Evolutionary conservation across 768 basidiomycete species (phyloP).

Genomic region (Tubosaeta brunneosetosa): DNA sequence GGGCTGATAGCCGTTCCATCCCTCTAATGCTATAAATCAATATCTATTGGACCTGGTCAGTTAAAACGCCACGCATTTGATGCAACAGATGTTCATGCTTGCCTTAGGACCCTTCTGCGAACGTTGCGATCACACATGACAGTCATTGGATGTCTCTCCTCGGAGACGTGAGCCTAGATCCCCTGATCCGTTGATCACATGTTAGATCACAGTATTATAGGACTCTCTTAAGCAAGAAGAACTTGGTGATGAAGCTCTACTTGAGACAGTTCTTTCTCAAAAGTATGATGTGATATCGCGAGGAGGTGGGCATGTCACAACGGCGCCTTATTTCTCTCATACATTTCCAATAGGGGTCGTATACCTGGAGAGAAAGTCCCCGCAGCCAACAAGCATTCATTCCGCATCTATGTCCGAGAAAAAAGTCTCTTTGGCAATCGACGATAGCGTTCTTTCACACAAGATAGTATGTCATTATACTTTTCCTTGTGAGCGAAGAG

Average conservation of each 20-base stretch:
- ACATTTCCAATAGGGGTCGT: not conserved
- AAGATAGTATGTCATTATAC: too few species aligned
- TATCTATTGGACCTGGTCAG: conserved; percentile 1
- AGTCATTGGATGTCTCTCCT: not conserved
- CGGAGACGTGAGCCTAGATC: not conserved
- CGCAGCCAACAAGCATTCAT: not conserved
- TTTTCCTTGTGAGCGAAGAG: too few species aligned
- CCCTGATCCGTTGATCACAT: not conserved
- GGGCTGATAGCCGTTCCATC: conserved; percentile 7
- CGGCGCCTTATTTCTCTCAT: not conserved
- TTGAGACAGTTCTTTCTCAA: not conserved
- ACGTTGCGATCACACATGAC: not conserved
- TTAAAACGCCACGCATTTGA: not conserved
- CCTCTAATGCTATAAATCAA: conserved; percentile 10
- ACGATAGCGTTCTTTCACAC: too few species aligned
- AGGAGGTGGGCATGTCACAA: not conserved
- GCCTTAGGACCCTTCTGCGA: not conserved
- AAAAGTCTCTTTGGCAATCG: too few species aligned
- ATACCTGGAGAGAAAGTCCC: not conserved
- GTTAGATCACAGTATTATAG: not conserved
- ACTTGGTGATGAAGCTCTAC: not conserved
- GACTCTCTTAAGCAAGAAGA: not conserved
- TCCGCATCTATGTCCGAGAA: too few species aligned
- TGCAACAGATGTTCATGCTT: not conserved
- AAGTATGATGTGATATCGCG: conserved; percentile 1